Conservation (phyloP, 352 stramenopile species). For the Phytopythium montanum region DNA sequence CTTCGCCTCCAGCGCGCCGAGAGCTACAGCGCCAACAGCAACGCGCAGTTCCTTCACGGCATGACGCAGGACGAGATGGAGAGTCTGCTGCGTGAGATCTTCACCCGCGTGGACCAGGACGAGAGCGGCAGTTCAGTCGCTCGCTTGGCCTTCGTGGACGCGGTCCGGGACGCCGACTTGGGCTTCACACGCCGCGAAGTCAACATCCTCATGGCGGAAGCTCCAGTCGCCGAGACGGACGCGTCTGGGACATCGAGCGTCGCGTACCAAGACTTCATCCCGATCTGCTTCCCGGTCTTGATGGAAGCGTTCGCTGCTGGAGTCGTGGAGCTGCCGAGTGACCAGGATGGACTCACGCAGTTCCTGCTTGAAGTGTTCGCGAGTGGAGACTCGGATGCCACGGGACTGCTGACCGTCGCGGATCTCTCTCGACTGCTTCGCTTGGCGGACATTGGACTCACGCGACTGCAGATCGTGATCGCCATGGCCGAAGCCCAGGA, state of each 20-base stretch:
- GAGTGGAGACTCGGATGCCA: conserved; percentile 58
- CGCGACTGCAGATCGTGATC: conserved; percentile 66
- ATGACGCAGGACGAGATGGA: conserved; percentile 83
- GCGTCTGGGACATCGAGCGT: conserved; percentile 20
- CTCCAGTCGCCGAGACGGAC: conserved; percentile 24
- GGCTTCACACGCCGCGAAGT: conserved; percentile 65
- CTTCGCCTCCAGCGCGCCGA: conserved; percentile 45
- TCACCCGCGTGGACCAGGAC: conserved; percentile 60
- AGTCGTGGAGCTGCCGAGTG: conserved; percentile 57
- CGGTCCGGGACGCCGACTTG: conserved; percentile 63
- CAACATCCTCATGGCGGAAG: conserved; percentile 76
- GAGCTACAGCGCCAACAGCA: conserved; percentile 24
- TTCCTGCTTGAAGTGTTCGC: conserved; percentile 75
- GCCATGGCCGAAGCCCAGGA: conserved; percentile 69
- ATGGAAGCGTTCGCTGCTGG: conserved; percentile 47
- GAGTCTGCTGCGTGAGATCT: conserved; percentile 71
- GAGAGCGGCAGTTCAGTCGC: conserved; percentile 34
- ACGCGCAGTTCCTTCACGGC: conserved; percentile 62
- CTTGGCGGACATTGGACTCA: conserved; percentile 66
- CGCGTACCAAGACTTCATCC: conserved; percentile 53
- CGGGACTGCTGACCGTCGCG: conserved; percentile 51
- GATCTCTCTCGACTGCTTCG: conserved; percentile 60
- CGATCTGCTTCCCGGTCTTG: conserved; percentile 56
- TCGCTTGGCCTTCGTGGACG: conserved; percentile 61
- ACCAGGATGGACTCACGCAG: conserved; percentile 63